Conservation (phyloP, 176 grass and related monocot species). For the Hordeum marinum region DNA sequence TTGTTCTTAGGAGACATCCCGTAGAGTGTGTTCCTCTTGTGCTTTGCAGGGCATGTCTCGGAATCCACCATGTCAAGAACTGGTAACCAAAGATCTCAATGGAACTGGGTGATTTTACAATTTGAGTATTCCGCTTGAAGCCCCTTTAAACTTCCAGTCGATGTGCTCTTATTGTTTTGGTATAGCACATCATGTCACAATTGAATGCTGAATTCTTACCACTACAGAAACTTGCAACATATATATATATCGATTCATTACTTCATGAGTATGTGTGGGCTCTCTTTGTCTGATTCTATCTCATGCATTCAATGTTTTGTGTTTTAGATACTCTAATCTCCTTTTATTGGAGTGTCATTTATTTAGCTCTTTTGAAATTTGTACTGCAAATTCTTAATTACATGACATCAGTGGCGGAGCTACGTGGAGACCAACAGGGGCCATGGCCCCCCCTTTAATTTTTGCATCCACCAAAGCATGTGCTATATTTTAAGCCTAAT, state of each 20-base stretch:
- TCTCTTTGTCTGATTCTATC: not conserved
- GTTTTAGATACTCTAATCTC: slow-evolving; percentile 17
- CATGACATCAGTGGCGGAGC: no score
- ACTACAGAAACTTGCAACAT: not conserved
- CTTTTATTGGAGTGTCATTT: no score
- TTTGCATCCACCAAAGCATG: no score
- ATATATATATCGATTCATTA: not conserved
- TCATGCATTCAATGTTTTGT: slow-evolving; percentile 4
- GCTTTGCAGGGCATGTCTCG: slow-evolving; percentile 10
- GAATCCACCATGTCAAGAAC: slow-evolving; percentile 83
- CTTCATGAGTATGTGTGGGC: not conserved
- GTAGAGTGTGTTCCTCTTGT: no score
- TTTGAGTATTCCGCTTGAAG: not conserved
- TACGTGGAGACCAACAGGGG: no score
- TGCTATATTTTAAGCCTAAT: no score
- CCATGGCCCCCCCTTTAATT: no score
- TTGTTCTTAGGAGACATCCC: no score
- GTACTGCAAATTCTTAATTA: no score
- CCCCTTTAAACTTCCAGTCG: not conserved
- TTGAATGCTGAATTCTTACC: not conserved
- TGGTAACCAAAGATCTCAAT: slow-evolving; percentile 48
- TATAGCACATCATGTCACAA: not conserved
- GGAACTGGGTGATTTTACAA: slow-evolving; percentile 34
- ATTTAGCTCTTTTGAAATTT: no score
- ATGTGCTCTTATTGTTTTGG: not conserved